Conservation (phyloP, 1,284 basidiomycete genomes). For the Meripilus lineatus region DNA sequence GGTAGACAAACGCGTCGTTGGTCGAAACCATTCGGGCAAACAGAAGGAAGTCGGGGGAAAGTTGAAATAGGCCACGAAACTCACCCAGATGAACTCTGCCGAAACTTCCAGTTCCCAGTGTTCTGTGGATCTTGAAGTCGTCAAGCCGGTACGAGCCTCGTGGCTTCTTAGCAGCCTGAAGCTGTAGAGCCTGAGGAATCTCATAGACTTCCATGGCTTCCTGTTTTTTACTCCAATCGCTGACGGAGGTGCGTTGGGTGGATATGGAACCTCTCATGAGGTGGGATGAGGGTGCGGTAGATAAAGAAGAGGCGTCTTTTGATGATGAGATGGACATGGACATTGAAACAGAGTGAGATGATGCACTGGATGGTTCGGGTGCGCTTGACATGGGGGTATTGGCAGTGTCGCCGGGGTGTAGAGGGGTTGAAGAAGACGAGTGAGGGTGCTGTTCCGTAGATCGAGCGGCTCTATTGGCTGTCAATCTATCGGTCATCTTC, state of each 20-base stretch:
- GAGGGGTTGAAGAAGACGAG: no score
- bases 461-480: not conserved
- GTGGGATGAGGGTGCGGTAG: no score
- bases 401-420: no score
- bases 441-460: not conserved
- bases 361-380: not conserved
- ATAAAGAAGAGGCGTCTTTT: no score
- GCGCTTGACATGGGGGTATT: no score
- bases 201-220: slow-evolving; percentile 2
- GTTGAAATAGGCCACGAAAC: slow-evolving; percentile 23
- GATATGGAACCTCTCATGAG: slow-evolving; percentile 4
- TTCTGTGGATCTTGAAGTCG: slow-evolving; percentile 75
- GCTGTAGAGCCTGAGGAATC: slow-evolving; percentile 4
- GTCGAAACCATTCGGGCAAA: no score
- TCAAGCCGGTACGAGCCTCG: slow-evolving; percentile 63
- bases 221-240: slow-evolving; percentile 1
- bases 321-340: not conserved
- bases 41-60: no score
- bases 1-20: no score
- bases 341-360: not conserved
- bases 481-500: slow-evolving; percentile 7
- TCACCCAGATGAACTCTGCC: slow-evolving; percentile 89
- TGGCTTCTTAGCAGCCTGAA: slow-evolving; percentile 33
- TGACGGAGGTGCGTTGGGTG: slow-evolving; percentile 7
- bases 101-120: slow-evolving; percentile 91